Conservation (phyloP, 371 early-diverging fungal genomes). For the Rhizopus sp. region DNA sequence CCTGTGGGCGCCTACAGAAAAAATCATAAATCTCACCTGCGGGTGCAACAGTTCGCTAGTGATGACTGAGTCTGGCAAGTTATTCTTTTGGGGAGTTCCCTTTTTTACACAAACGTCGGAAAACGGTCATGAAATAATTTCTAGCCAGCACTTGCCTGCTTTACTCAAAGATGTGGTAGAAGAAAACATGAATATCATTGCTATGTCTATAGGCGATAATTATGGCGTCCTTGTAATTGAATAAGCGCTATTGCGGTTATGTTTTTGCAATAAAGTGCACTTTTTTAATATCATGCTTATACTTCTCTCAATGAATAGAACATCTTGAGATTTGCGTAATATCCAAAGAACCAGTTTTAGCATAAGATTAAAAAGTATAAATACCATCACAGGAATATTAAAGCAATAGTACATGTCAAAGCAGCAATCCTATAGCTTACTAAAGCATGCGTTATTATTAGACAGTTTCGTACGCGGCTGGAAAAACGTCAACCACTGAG, state of each 20-base stretch:
- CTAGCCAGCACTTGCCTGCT: conserved; percentile 32
- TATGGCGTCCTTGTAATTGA: neutral
- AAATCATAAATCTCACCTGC: conserved; percentile 61
- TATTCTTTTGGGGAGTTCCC: conserved; percentile 90
- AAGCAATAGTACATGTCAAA: too few species aligned
- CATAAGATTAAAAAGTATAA: too few species aligned
- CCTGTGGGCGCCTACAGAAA: conserved; percentile 27
- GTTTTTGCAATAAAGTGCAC: too few species aligned
- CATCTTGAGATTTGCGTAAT: too few species aligned
- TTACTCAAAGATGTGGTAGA: neutral
- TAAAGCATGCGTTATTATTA: too few species aligned
- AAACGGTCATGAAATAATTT: conserved; percentile 68
- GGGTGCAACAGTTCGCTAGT: conserved; percentile 90
- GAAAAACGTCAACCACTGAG: too few species aligned
- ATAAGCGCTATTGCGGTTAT: neutral
- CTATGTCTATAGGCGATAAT: neutral
- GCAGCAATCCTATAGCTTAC: too few species aligned
- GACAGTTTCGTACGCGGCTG: too few species aligned
- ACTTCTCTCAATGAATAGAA: too few species aligned
- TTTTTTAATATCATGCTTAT: too few species aligned
- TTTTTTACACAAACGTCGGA: conserved; percentile 67
- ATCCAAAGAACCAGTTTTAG: too few species aligned
- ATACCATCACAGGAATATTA: too few species aligned
- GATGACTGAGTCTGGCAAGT: conserved; percentile 63
- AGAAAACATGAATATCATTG: neutral